A percentile compares a stretch with the other conserved stretches of the same genome.
Evolutionary conservation across 352 stramenopile genomes (phyloP).

Genomic region (Globisporangium acanthophoron): DNA sequence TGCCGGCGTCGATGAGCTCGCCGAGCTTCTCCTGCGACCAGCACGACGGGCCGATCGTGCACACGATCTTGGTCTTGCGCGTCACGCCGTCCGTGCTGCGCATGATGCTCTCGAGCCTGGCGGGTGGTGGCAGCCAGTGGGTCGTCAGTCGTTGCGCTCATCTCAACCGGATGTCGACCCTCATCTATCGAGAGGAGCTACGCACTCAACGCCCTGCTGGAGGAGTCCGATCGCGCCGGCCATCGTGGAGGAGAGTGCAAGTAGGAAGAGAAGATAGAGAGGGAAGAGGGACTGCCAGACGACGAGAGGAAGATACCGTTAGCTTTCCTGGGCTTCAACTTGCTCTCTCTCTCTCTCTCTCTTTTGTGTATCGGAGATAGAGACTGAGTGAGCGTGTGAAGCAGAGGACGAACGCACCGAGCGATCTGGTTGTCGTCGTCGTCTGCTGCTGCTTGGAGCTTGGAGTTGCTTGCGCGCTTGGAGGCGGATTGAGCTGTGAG

Average conservation of each 20-base stretch:
- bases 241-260: constrained; percentile 16
- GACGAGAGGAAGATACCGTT: neutral
- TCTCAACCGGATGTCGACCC: no score
- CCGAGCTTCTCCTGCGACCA: constrained; percentile 94
- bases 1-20: constrained; percentile 85
- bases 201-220: constrained; percentile 38
- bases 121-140: neutral
- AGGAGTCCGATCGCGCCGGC: constrained; percentile 42
- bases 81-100: constrained; percentile 38
- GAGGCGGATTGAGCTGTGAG: no score
- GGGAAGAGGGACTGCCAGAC: neutral
- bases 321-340: no score
- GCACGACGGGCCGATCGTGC: constrained; percentile 85
- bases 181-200: neutral
- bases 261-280: neutral
- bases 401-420: no score
- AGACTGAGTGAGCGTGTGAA: no score
- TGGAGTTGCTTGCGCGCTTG: no score
- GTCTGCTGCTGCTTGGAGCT: no score
- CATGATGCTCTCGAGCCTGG: constrained; percentile 54
- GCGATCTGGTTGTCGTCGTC: no score
- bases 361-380: no score
- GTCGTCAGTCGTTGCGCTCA: neutral
- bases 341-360: no score
- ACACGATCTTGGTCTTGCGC: constrained; percentile 90